Evolutionary conservation across 768 basidiomycete species (phyloP).

Genomic region (Lentinula boryana): DNA sequence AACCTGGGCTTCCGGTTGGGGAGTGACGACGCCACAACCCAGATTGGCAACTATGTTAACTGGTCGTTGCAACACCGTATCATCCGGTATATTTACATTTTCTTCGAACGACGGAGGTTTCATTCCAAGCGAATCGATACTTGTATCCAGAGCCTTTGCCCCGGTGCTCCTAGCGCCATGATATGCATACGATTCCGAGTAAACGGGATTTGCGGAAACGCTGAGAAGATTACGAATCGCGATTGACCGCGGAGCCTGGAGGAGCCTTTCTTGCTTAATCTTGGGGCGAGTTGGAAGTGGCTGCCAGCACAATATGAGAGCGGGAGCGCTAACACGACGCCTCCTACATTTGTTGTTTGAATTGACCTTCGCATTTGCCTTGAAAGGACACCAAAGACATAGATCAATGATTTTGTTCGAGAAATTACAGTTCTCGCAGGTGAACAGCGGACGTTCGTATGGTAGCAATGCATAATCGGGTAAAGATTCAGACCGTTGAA

Average conservation of each 20-base stretch:
- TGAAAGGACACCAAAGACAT: not conserved
- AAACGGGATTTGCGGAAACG: no score
- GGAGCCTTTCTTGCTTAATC: not conserved
- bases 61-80: not conserved
- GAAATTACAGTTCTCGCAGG: not conserved
- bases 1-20: not conserved
- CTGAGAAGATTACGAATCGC: no score
- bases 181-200: no score
- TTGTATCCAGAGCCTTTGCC: no score
- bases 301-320: not conserved
- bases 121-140: no score
- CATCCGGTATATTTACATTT: not conserved
- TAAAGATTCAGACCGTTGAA: not conserved
- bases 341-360: not conserved
- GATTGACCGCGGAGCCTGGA: not conserved
- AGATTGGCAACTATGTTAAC: not conserved
- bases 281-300: no score
- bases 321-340: slow-evolving; percentile 1
- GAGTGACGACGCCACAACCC: not conserved
- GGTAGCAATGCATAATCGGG: not conserved
- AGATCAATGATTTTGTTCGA: not conserved
- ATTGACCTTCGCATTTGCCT: not conserved
- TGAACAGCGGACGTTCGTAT: not conserved
- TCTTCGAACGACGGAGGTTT: not conserved
- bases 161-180: no score